phyloP scores from a whole-genome alignment of 2,329 filamentous ascomycete genomes.

The Pseudogymnoascus pannorum region DNA sequence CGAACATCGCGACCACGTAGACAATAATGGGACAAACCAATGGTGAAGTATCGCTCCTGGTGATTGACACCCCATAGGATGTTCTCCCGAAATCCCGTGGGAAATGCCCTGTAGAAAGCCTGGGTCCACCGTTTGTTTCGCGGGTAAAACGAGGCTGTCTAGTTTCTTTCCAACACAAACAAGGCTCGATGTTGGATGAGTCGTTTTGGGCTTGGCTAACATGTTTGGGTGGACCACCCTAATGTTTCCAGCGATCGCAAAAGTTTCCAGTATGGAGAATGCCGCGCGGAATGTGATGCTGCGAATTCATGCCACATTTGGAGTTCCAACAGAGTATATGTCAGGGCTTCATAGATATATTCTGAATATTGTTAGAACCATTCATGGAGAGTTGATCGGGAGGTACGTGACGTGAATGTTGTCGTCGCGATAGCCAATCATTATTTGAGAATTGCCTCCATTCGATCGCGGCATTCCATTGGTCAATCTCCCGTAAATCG shows the following conservation, averaged over 20 bases:
- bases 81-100: neutral
- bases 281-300: neutral
- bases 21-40: neutral
- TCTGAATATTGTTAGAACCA: neutral
- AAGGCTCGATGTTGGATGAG: neutral
- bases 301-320: neutral
- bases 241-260: neutral
- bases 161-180: slow-evolving; percentile 1
- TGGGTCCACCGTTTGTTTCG: slow-evolving; percentile 4
- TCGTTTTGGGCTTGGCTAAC: slow-evolving; percentile 6
- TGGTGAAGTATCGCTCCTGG: neutral
- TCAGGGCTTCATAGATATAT: neutral
- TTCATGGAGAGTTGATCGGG: neutral
- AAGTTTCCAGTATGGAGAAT: neutral
- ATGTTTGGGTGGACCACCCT: neutral
- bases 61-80: neutral
- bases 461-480: slow-evolving; percentile 7
- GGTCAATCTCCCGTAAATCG: neutral
- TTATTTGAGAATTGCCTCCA: neutral
- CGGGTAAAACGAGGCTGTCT: slow-evolving; percentile 4
- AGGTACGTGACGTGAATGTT: slow-evolving; percentile 1
- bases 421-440: slow-evolving; percentile 2
- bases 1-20: neutral
- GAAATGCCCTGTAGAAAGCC: slow-evolving; percentile 3
- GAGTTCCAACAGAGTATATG: neutral